Base-by-base conservation (phyloP, 805 yeast genomes). In the Starmerella lactis-condensi region DNA sequence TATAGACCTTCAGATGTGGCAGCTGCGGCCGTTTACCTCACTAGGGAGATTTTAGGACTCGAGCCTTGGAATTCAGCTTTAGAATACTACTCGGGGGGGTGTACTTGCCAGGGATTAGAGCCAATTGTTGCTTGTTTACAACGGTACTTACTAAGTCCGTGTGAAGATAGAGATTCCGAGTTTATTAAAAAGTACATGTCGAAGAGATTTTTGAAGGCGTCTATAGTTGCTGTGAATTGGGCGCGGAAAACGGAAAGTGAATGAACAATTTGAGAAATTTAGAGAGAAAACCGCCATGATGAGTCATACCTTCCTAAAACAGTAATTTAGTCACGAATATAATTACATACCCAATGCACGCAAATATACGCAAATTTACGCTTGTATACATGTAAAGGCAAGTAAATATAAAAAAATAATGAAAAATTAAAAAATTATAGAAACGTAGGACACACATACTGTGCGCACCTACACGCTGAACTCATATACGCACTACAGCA, bases 131-230 rank as follows among this genome's bases (percentile, higher is more conserved):
- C 69, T 40, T 63, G 75, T 60, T 67, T 85, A 39, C 64, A 78
- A 52, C 77, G 74, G 49, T 85, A 78, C 52, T 45, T 60, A 15
- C 68, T 72, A 26, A 65, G 74, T 28, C 93, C 93, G 8, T 77
- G 82, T 31, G 72, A 70, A 36, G 93, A 83, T 56, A 93, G 79
- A 48, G 93, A 81, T 52, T 33, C 33, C 18, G 37, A 32, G 28
- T 81, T 85, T 48, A 82, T 81, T 61, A 78, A 76, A 50, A 89
- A 89, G 57, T 89, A 89, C 51, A 85, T 93, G 29, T 69, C 89
- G 20, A 71, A 81, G 50, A 75, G 77, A 52, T 82, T 74, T 50
- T 69, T 89, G 75, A 78, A 79, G 54, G 63, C 60, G 2, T 50
- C 60, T 8, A 34, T 52, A 13, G 34, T 48, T 12, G 47, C 57